Conservation (phyloP, 306 rosid genomes). For the Cucumis melo region DNA sequence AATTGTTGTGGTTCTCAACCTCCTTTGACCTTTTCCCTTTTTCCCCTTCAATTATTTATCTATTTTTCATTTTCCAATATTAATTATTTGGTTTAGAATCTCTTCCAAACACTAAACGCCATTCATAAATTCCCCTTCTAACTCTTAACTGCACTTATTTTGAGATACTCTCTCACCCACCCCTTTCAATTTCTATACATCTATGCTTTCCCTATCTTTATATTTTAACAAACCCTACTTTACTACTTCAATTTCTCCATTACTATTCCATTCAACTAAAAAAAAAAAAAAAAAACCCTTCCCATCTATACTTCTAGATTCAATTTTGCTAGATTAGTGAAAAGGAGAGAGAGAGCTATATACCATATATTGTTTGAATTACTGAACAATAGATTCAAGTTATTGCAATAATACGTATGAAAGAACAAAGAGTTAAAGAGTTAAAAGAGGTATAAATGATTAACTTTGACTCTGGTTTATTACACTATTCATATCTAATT, state of each 20-base stretch:
- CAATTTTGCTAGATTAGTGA: neutral
- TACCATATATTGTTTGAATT: too few species aligned
- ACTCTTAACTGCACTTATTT: neutral
- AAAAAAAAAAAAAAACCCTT: too few species aligned
- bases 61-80: neutral
- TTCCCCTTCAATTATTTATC: neutral
- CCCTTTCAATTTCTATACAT: neutral
- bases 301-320: neutral
- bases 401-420: too few species aligned
- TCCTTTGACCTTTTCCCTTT: neutral
- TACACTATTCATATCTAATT: neutral
- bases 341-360: too few species aligned
- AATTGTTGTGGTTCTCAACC: neutral
- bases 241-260: neutral
- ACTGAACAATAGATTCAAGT: too few species aligned
- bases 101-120: neutral
- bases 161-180: neutral
- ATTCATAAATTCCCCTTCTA: neutral
- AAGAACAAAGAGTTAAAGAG: too few species aligned
- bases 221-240: neutral
- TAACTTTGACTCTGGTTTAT: too few species aligned
- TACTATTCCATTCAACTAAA: too few species aligned
- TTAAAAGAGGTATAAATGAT: too few species aligned
- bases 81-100: neutral
- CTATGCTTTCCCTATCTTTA: neutral